A percentile compares a stretch with the other conserved stretches of the same genome.
These are phyloP conservation scores for Tephrocybe sp. DNA, from an alignment of 768 basidiomycete genomes.

Conservation along the genomic window DNA sequence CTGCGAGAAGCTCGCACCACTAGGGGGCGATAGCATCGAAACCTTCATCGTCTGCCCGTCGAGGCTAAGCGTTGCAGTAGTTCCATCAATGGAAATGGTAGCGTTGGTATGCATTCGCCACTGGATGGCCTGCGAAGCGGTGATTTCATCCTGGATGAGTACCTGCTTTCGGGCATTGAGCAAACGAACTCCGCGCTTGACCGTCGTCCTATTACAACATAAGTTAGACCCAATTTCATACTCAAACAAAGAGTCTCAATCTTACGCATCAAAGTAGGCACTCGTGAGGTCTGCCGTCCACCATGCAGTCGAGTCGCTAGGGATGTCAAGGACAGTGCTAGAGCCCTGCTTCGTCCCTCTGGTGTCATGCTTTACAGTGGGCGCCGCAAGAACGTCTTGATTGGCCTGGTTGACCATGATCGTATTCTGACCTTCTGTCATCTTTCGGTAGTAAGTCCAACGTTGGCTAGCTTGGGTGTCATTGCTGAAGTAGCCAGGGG, in stretches of 20 bases:
- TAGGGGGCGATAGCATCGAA: slow-evolving; percentile 63
- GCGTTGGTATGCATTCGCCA: slow-evolving; percentile 99
- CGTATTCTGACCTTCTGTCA: slow-evolving; percentile 97
- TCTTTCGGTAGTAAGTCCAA: slow-evolving; percentile 95
- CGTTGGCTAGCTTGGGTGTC: slow-evolving; percentile 69
- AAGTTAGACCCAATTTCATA: too few species aligned
- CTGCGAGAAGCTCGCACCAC: slow-evolving; percentile 66
- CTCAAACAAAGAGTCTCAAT: slow-evolving; percentile 16
- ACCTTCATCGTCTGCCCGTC: slow-evolving; percentile 68
- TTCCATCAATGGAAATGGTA: slow-evolving; percentile 56
- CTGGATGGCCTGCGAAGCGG: slow-evolving; percentile 51
- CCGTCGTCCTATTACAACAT: slow-evolving; percentile 48
- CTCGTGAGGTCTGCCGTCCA: slow-evolving; percentile 76
- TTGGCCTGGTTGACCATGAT: slow-evolving; percentile 74
- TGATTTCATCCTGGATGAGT: slow-evolving; percentile 91
- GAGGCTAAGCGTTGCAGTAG: slow-evolving; percentile 73
- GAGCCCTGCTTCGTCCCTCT: slow-evolving; percentile 74
- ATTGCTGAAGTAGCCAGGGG: slow-evolving; percentile 73
- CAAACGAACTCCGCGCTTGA: slow-evolving; percentile 82
- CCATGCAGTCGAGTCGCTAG: slow-evolving; percentile 73
- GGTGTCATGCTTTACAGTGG: slow-evolving; percentile 52
- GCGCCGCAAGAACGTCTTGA: slow-evolving; percentile 74
- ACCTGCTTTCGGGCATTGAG: slow-evolving; percentile 86
- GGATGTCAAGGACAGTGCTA: slow-evolving; percentile 71
- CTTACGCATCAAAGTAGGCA: slow-evolving; percentile 77